phyloP scores from a whole-genome alignment of 2,329 filamentous ascomycete genomes.

The Xylariaceae sp. region DNA sequence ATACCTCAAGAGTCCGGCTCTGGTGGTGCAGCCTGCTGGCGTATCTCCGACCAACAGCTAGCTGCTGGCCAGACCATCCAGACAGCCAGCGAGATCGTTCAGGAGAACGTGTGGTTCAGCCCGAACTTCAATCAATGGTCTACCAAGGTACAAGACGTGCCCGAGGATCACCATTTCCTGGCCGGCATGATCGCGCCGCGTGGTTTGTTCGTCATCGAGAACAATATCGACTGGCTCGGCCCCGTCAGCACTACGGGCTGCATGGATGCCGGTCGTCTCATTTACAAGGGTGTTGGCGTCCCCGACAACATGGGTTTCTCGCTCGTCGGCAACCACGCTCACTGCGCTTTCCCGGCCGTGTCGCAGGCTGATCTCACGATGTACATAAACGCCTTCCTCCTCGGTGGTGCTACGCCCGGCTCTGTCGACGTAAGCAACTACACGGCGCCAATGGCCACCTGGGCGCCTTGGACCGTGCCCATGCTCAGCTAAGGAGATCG shows the following conservation, averaged over 20 bases:
- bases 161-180: slow-evolving; percentile 56
- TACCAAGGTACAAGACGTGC: slow-evolving; percentile 42
- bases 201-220: slow-evolving; percentile 53
- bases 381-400: slow-evolving; percentile 54
- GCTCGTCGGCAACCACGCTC: slow-evolving; percentile 49
- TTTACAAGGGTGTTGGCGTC: slow-evolving; percentile 52
- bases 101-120: slow-evolving; percentile 62
- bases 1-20: slow-evolving; percentile 61
- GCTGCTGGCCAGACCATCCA: slow-evolving; percentile 54
- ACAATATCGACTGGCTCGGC: slow-evolving; percentile 57
- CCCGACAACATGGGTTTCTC: slow-evolving; percentile 56
- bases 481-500: slow-evolving; percentile 27
- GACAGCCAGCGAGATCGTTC: slow-evolving; percentile 54
- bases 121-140: slow-evolving; percentile 50
- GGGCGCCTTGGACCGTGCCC: slow-evolving; percentile 41
- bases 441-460: slow-evolving; percentile 36
- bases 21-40: slow-evolving; percentile 59
- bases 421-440: slow-evolving; percentile 37
- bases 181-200: slow-evolving; percentile 54
- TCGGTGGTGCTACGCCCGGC: slow-evolving; percentile 33
- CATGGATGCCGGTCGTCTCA: slow-evolving; percentile 51
- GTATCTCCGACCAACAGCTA: slow-evolving; percentile 49
- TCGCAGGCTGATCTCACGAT: slow-evolving; percentile 49
- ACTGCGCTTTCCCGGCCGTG: slow-evolving; percentile 52
- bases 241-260: slow-evolving; percentile 53